Evolutionary conservation across 495 filamentous ascomycete genomes (phyloP).

Genomic region (Terfezia claveryi): DNA sequence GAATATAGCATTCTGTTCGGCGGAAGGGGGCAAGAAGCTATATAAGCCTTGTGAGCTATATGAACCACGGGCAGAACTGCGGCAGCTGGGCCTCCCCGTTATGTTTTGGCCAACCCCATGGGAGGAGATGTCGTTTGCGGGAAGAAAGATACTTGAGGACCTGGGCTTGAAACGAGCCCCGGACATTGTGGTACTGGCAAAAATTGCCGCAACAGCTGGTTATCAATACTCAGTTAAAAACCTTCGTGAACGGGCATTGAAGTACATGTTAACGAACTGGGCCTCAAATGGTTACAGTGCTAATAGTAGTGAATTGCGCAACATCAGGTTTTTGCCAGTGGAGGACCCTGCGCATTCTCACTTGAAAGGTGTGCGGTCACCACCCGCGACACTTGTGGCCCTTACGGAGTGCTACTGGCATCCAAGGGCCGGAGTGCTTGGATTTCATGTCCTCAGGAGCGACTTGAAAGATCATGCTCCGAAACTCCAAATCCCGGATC

Average conservation of each 20-base stretch:
- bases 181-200: neutral
- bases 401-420: neutral
- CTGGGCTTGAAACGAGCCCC: neutral
- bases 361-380: too few species aligned
- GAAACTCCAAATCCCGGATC: neutral
- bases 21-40: constrained; percentile 24
- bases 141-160: neutral
- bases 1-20: constrained; percentile 47
- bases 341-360: neutral
- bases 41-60: constrained; percentile 72
- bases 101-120: constrained; percentile 40
- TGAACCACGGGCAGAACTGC: constrained; percentile 50
- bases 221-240: neutral
- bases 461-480: neutral
- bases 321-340: neutral
- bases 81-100: constrained; percentile 46
- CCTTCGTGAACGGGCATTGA: neutral
- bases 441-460: neutral
- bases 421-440: neutral
- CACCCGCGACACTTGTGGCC: neutral
- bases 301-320: neutral
- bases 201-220: neutral
- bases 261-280: neutral
- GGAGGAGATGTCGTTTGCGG: neutral
- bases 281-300: neutral